Base-by-base conservation (phyloP, 208 protist species). In the Perkinsela sp. region DNA sequence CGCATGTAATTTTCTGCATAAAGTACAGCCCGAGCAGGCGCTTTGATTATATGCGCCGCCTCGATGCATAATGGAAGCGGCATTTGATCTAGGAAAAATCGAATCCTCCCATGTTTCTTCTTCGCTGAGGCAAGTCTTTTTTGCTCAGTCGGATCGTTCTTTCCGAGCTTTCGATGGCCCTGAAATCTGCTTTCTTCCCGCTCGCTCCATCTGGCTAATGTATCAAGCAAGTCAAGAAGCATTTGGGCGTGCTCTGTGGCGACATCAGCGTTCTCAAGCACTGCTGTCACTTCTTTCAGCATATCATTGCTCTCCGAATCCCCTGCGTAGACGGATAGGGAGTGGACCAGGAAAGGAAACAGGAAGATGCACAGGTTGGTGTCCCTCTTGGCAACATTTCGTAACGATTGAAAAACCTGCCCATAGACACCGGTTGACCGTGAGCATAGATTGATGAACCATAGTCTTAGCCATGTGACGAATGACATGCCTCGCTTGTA, bases 381-480 rank as follows among this genome's bases (percentile, higher is more conserved):
- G 68, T 86, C 80, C 30, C 79, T 75, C 68, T 88, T 87, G n/a
- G 83, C 83, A 29, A 90, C 81, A 75, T 90, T 90, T 30, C 83
- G 82, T 29, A 92, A 71, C n/a, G 81, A 69, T 48, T 66, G 69
- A 30, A 89, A 75, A 71, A 87, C 82, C 22, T 79, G 72, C 0
- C 75, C 80, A 69, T 88, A 84, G 31, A 76, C 71, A 1, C 78
- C 78, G 31, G 69, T 71, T 67, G 80, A 83, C 6, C 75, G 76
- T 31, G 32, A 48, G 29, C 75, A 32, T 0, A 92, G 75, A 65
- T 83, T 77, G 68, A 78, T 76, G 73, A 88, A 92, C 67, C 83
- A 85, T 31, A 66, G 68, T 15, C 82, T 78, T 1, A 89, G 32
- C 84, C 86, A 92, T 28, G 70, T 66, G 2, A 75, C 31, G 73